Percentiles rank a stretch among this genome's conserved stretches.
phyloP scores from a whole-genome alignment of 768 basidiomycete genomes.

The Vishniacozyma victoriae region DNA sequence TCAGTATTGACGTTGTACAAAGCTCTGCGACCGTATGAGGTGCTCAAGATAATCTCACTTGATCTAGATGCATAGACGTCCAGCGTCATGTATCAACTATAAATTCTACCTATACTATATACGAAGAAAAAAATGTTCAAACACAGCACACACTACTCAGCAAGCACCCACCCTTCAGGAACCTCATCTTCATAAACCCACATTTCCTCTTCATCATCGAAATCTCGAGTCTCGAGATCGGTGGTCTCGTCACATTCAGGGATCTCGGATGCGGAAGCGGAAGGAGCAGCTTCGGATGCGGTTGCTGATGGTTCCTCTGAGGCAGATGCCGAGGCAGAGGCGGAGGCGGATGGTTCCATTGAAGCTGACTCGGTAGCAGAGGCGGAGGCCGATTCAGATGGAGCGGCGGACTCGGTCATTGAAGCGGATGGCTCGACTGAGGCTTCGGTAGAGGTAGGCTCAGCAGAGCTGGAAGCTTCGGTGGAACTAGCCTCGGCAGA shows the following conservation, averaged over 20 bases:
- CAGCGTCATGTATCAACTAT: neutral
- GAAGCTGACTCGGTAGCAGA: neutral
- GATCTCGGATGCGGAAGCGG: slow-evolving; percentile 4
- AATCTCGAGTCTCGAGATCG: slow-evolving; percentile 2
- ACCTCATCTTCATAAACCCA: slow-evolving; percentile 29
- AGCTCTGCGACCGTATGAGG: too few relatives aligned
- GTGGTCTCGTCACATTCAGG: slow-evolving; percentile 9
- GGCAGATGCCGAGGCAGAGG: neutral
- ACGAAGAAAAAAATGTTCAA: neutral
- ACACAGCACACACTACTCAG: neutral
- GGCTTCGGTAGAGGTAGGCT: neutral
- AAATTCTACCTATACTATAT: neutral
- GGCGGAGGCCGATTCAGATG: slow-evolving; percentile 23
- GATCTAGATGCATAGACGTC: neutral
- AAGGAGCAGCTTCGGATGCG: slow-evolving; percentile 1
- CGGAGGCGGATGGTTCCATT: neutral
- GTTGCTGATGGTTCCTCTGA: neutral
- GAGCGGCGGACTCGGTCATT: too few relatives aligned
- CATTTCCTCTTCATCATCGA: slow-evolving; percentile 22
- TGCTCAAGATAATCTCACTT: too few relatives aligned
- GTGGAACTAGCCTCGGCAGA: too few relatives aligned
- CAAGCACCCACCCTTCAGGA: slow-evolving; percentile 19
- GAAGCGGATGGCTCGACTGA: too few relatives aligned
- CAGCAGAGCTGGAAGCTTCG: too few relatives aligned
- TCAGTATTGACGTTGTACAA: too few relatives aligned